These are phyloP conservation scores for Phytophthora cactorum DNA, from an alignment of 352 stramenopile genomes.

Conservation along the genomic window DNA sequence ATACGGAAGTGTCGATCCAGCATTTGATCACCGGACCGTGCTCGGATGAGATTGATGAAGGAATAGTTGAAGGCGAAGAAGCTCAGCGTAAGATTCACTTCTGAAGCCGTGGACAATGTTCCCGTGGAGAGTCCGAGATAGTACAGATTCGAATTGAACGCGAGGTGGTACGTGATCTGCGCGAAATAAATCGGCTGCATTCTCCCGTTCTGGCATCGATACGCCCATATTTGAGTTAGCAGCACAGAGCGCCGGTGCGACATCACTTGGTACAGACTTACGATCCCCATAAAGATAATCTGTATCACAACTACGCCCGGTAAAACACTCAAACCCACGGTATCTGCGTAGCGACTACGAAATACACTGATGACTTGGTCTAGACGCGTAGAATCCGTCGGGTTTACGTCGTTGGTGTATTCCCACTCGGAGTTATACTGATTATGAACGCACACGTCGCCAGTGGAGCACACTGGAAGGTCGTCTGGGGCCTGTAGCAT, in stretches of 20 bases:
- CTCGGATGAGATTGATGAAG: slow-evolving; percentile 9
- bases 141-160: slow-evolving; percentile 19
- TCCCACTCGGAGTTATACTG: slow-evolving; percentile 21
- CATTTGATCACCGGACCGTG: slow-evolving; percentile 12
- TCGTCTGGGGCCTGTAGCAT: slow-evolving; percentile 18
- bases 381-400: slow-evolving; percentile 2
- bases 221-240: slow-evolving; percentile 7
- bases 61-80: slow-evolving; percentile 24
- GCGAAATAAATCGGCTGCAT: slow-evolving; percentile 19
- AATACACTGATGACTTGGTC: slow-evolving; percentile 11
- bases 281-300: slow-evolving; percentile 21
- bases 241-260: slow-evolving; percentile 13
- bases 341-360: slow-evolving; percentile 18
- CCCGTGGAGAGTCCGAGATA: slow-evolving; percentile 16
- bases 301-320: slow-evolving; percentile 14
- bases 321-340: slow-evolving; percentile 14
- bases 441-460: slow-evolving; percentile 18
- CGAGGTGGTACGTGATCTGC: slow-evolving; percentile 21
- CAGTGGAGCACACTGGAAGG: slow-evolving; percentile 16
- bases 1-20: slow-evolving; percentile 16
- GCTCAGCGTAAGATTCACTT: slow-evolving; percentile 9
- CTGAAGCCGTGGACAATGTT: slow-evolving; percentile 4
- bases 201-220: slow-evolving; percentile 13
- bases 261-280: slow-evolving; percentile 29
- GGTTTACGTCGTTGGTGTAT: slow-evolving; percentile 9